Evolutionary conservation across 1,284 basidiomycete species (phyloP), one percentile per base, ranked within the genome.

Genomic region (Xerocomus nothofagi): DNA sequence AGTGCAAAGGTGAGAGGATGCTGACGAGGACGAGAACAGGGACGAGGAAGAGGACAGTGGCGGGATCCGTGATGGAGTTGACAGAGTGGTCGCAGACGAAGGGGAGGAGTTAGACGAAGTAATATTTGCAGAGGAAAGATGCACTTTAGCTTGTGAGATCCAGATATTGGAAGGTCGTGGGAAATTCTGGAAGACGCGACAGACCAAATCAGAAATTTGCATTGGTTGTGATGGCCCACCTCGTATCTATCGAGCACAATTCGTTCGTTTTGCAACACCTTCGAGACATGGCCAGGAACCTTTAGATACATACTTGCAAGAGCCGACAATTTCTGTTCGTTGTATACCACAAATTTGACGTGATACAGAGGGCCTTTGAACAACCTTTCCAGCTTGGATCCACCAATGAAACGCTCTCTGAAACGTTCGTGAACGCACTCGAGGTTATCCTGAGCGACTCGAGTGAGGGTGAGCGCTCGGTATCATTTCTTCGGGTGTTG

Each of bases 191-290:
- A n/a, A n/a, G n/a, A n/a, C n/a, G n/a, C n/a, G n/a, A n/a, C n/a
- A n/a, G n/a, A n/a, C n/a, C n/a, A n/a, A n/a, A n/a, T n/a, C n/a
- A n/a, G n/a, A n/a, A n/a, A n/a, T n/a, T n/a, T n/a, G n/a, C n/a
- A n/a, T n/a, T n/a, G n/a, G n/a, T n/a, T n/a, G n/a, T n/a, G n/a
- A n/a, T n/a, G n/a, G n/a, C n/a, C n/a, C n/a, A n/a, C 0, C 74
- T 91, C 3, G 81, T 90, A 17, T 76, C 80, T 34, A 68, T 91
- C 37, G 87, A 91, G 67, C 77, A 81, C 41, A 86, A 84, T 55
- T 48, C 62, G 7, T 63, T 75, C 47, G 62, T 89, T 21, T 68
- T 79, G 1, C 71, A 74, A 46, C 66, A 72, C 10, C 68, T 86
- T 12, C 75, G 80, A 17, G 56, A 63, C 7, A 73, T 77, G 23